phyloP scores from a whole-genome alignment of 164 flowering plant genomes.

The Paratinospora sagittata region DNA sequence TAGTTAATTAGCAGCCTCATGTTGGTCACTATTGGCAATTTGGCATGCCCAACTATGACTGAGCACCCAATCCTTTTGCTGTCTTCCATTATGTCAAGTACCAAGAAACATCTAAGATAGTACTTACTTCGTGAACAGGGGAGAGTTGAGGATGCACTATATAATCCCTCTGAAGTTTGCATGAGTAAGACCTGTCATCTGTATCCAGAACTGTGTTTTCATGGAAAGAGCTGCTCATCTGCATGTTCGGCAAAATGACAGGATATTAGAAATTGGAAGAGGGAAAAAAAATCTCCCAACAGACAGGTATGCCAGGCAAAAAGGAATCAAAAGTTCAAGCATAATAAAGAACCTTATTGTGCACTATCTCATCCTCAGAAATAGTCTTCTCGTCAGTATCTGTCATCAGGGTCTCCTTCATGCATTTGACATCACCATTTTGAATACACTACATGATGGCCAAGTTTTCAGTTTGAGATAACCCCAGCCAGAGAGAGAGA shows the following conservation, averaged over 20 bases:
- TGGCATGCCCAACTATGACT: neutral
- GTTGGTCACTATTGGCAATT: neutral
- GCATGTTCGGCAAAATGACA: neutral
- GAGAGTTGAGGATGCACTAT: slow-evolving; percentile 30
- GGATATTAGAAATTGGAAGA: slow-evolving; percentile 3
- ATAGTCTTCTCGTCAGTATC: slow-evolving; percentile 50
- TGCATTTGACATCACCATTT: slow-evolving; percentile 60
- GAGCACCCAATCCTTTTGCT: neutral
- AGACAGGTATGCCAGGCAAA: neutral
- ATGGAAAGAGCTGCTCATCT: slow-evolving; percentile 17
- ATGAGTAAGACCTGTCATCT: slow-evolving; percentile 19
- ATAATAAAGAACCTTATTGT: slow-evolving; percentile 33
- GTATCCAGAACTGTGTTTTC: slow-evolving; percentile 15
- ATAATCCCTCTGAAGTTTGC: slow-evolving; percentile 16
- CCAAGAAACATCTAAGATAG: neutral
- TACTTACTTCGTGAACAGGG: slow-evolving; percentile 58
- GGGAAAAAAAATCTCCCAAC: neutral
- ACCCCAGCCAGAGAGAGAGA: neutral
- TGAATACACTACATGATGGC: slow-evolving; percentile 28
- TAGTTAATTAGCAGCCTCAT: too few species aligned
- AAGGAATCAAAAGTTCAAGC: neutral
- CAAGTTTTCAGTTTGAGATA: neutral
- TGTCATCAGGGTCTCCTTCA: slow-evolving; percentile 20
- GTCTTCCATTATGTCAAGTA: neutral
- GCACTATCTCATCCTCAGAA: slow-evolving; percentile 45